Conservation (phyloP, 2,329 filamentous ascomycete genomes). For the Neobulgaria alba region DNA sequence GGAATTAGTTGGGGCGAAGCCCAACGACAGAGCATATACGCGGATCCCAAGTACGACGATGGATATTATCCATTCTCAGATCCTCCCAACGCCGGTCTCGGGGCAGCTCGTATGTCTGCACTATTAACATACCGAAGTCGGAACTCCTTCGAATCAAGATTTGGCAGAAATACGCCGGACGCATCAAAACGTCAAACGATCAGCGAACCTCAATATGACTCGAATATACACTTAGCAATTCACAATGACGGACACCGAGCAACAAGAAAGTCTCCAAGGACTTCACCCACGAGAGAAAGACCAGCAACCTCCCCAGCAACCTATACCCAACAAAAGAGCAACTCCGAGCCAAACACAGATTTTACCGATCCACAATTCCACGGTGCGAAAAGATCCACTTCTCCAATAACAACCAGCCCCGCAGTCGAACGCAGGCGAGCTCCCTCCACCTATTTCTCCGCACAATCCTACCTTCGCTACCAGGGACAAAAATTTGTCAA, state of each 20-base stretch:
- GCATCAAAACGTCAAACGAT: conserved; percentile 77
- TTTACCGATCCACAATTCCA: conserved; percentile 63
- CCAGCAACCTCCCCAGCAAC: not conserved
- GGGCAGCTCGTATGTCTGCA: conserved; percentile 93
- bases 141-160: conserved; percentile 92
- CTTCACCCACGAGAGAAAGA: not conserved
- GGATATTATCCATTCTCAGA: conserved; percentile 88
- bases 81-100: conserved; percentile 76
- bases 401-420: conserved; percentile 34
- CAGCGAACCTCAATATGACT: conserved; percentile 53
- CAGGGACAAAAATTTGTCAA: conserved; percentile 95
- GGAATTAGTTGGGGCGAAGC: conserved; percentile 87
- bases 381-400: conserved; percentile 45
- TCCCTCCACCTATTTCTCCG: conserved; percentile 87
- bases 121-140: conserved; percentile 92
- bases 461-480: conserved; percentile 94
- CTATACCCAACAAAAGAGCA: conserved; percentile 24
- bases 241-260: conserved; percentile 75
- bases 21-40: conserved; percentile 89
- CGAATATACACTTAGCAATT: conserved; percentile 61
- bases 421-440: conserved; percentile 27
- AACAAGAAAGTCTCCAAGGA: conserved; percentile 33
- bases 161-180: conserved; percentile 87
- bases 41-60: conserved; percentile 96
- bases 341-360: conserved; percentile 26